These are phyloP conservation scores for Saturnispora diversa DNA, from an alignment of 805 yeast species.

Conservation along the genomic window DNA sequence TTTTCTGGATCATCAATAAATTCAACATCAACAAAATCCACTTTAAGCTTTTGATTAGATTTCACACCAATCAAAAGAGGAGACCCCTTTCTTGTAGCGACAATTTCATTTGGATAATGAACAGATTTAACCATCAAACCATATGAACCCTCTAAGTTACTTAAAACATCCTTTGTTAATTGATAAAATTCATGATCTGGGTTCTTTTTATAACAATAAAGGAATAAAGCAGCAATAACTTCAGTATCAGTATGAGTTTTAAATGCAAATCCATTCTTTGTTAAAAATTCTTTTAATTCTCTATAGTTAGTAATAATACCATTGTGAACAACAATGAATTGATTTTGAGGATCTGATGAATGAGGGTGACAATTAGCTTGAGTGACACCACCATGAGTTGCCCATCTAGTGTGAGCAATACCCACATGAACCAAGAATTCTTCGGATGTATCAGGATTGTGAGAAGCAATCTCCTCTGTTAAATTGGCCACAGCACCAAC, in stretches of 20 bases:
- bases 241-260: conserved; percentile 96
- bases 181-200: conserved; percentile 80
- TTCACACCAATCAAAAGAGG: conserved; percentile 96
- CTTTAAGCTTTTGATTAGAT: conserved; percentile 90
- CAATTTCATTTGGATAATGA: conserved; percentile 91
- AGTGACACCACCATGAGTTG: conserved; percentile 95
- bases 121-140: conserved; percentile 88
- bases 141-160: conserved; percentile 95
- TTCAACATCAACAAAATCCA: conserved; percentile 97
- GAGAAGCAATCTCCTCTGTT: conserved; percentile 49
- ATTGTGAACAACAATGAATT: conserved; percentile 90
- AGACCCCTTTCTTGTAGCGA: conserved; percentile 97
- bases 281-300: conserved; percentile 76
- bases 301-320: conserved; percentile 97
- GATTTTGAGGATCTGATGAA: conserved; percentile 72
- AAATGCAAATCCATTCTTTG: conserved; percentile 71
- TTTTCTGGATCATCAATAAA: conserved; percentile 56
- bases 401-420: conserved; percentile 99
- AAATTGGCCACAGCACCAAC: conserved; percentile 88
- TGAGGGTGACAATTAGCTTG: conserved; percentile 92
- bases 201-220: conserved; percentile 78
- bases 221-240: conserved; percentile 91
- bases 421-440: conserved; percentile 83
- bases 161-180: conserved; percentile 83
- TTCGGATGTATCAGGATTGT: conserved; percentile 48